Percentiles rank a stretch among this genome's conserved stretches.
Evolutionary conservation across 1,284 basidiomycete species (phyloP).

Genomic region (Rhodotorula sp.): DNA sequence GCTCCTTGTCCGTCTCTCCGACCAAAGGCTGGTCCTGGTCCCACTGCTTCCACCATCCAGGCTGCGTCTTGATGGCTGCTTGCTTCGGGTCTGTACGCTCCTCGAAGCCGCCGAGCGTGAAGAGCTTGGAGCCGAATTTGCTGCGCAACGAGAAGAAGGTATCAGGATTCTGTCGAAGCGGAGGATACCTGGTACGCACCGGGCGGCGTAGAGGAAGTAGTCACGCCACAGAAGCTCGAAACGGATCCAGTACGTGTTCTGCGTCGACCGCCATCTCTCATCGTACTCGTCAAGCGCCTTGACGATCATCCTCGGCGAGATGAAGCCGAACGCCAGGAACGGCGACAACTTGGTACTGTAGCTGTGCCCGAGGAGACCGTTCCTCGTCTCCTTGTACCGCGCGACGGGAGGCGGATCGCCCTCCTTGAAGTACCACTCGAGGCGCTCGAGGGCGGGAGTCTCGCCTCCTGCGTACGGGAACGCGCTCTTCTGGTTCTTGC

Average conservation of each 20-base stretch:
- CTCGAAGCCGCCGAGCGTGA: constrained; percentile 54
- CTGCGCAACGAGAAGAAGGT: neutral
- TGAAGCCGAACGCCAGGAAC: constrained; percentile 55
- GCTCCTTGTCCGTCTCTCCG: constrained; percentile 15
- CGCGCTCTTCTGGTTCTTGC: constrained; percentile 45
- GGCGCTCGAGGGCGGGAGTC: constrained; percentile 49
- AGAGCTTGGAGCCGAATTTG: constrained; percentile 52
- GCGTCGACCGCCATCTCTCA: constrained; percentile 47
- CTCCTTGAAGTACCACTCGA: constrained; percentile 52
- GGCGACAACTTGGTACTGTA: constrained; percentile 59
- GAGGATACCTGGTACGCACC: neutral
- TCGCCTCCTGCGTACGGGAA: constrained; percentile 55
- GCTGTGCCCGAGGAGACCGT: constrained; percentile 57
- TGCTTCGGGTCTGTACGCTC: constrained; percentile 52
- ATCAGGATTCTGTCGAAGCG: neutral
- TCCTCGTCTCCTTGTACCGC: constrained; percentile 58
- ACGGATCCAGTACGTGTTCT: constrained; percentile 54
- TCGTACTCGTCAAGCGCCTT: constrained; percentile 50
- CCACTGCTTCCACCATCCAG: constrained; percentile 44
- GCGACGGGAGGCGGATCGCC: constrained; percentile 49
- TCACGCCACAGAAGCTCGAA: constrained; percentile 61
- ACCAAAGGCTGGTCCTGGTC: constrained; percentile 11
- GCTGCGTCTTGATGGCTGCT: constrained; percentile 46
- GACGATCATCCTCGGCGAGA: constrained; percentile 55
- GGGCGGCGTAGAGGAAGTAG: constrained; percentile 56